These are phyloP conservation scores for Torulaspora pretoriensis DNA, from an alignment of 1,139 yeast species.

Conservation along the genomic window DNA sequence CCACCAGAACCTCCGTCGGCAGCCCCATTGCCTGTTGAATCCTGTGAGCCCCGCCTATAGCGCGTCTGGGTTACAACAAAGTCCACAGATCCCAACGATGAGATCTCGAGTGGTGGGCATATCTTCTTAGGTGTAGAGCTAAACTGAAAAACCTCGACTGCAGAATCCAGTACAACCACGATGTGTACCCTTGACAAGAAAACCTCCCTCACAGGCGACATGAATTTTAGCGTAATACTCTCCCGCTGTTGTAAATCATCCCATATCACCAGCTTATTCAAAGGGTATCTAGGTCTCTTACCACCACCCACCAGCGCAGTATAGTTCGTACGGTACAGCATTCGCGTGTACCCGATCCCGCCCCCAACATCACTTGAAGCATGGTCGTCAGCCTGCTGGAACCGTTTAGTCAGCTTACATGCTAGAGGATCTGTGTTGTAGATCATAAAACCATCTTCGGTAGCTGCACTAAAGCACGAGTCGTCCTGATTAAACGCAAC, in stretches of 20 bases:
- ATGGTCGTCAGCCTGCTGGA: slow-evolving; percentile 32
- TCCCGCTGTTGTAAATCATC: slow-evolving; percentile 80
- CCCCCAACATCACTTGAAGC: slow-evolving; percentile 19
- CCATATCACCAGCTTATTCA: slow-evolving; percentile 80
- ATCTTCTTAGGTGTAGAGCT: slow-evolving; percentile 71
- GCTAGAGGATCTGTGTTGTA: slow-evolving; percentile 86
- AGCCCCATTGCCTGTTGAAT: slow-evolving; percentile 7
- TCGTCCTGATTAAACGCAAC: slow-evolving; percentile 75
- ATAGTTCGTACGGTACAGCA: slow-evolving; percentile 88
- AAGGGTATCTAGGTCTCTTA: slow-evolving; percentile 66
- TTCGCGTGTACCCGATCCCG: slow-evolving; percentile 72
- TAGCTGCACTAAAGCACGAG: slow-evolving; percentile 83
- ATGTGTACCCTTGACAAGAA: slow-evolving; percentile 71
- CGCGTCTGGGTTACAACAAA: slow-evolving; percentile 61
- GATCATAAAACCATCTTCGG: slow-evolving; percentile 79
- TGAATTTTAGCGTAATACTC: slow-evolving; percentile 70
- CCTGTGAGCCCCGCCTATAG: slow-evolving; percentile 14
- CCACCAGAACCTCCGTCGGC: slow-evolving; percentile 10
- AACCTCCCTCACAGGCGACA: slow-evolving; percentile 69
- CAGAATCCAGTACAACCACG: slow-evolving; percentile 62
- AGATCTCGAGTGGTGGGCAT: slow-evolving; percentile 46
- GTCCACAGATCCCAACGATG: slow-evolving; percentile 26
- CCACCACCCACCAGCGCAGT: slow-evolving; percentile 91
- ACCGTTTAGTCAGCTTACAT: slow-evolving; percentile 63
- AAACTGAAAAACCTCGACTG: slow-evolving; percentile 73